Percentiles rank a stretch among this genome's conserved stretches.
Evolutionary conservation across 345 rosid species (phyloP).

Genomic region (Gossypium australe): DNA sequence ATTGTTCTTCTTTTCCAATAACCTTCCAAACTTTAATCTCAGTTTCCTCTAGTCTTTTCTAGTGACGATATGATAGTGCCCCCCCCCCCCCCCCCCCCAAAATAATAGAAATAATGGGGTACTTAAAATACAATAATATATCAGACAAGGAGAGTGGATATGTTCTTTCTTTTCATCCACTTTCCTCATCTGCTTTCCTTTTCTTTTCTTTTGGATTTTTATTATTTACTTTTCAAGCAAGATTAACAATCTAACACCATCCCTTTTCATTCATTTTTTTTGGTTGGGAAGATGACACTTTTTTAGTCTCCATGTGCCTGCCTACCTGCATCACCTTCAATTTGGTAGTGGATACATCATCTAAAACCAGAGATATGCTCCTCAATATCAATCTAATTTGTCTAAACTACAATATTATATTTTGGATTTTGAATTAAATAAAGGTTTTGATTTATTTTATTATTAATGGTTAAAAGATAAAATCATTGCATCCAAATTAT

Average conservation of each 20-base stretch:
- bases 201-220: background rate
- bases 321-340: constrained; percentile 34
- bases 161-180: constrained; percentile 23
- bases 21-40: background rate
- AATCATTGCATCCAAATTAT: background rate
- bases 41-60: background rate
- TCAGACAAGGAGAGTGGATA: constrained; percentile 45
- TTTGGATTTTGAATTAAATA: background rate
- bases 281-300: constrained; percentile 32
- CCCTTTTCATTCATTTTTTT: constrained; percentile 18
- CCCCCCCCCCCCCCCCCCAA: too few species aligned
- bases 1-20: background rate
- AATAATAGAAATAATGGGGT: constrained; percentile 2
- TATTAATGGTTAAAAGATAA: background rate
- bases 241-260: too few species aligned
- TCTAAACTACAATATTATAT: background rate
- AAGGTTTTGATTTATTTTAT: background rate
- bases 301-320: constrained; percentile 42
- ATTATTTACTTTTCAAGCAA: too few species aligned
- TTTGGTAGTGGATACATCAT: constrained; percentile 27
- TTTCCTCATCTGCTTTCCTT: constrained; percentile 11
- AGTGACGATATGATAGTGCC: background rate
- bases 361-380: constrained; percentile 28
- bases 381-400: background rate
- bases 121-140: background rate